Evolutionary conservation across 139 green algal species (phyloP), one percentile per base, ranked within the genome.

Genomic region (Chlorella sp.): DNA sequence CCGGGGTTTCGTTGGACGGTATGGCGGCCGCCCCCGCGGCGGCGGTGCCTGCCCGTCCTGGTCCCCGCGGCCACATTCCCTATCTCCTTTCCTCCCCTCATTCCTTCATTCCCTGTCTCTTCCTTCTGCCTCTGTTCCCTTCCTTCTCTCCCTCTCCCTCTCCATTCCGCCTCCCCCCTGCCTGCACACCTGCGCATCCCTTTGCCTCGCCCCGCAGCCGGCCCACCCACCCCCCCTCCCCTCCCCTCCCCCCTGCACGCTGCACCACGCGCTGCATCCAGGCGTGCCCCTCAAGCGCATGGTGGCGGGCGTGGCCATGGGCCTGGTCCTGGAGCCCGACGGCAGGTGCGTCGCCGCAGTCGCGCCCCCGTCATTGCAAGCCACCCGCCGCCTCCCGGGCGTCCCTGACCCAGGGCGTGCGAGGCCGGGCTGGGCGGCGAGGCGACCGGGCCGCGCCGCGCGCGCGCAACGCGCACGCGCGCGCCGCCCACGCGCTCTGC

Each of bases 221-320:
- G 8, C 36, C 36, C 36, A 3, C 3, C 46, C 19, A n/a, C n/a
- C 42, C 51, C 29, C 42, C n/a, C 55, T 45, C 31, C 46, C 51
- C 35, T 41, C 9, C 41, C 51, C 35, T n/a, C 27, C 27, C 35
- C 38, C 36, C 12, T 23, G 31, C 46, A 56, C 45, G 11, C 41
- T 19, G 6, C 27, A 15, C 21, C 21, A 48, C 36, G 7, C 17
- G 19, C 67, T 60, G 58, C 45, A 29, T 46, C 38, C 90, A 92
- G 96, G 96, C 42, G 94, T 99, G n/a, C 96, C 96, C 0, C 74
- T 99, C 29, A 82, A 79, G 43, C 76, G 77, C 12, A 81, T 84
- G 42, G 93, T 99, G 51, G 96, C 96, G 17, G 96, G 96, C 23
- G 91, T 99, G 45, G 96, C 96, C 41, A 99, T 99, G 96, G 96